Percentiles rank a stretch among this genome's conserved stretches.
These are phyloP conservation scores for Yamadazyma scolyti DNA, from an alignment of 805 yeast species.

Conservation along the genomic window DNA sequence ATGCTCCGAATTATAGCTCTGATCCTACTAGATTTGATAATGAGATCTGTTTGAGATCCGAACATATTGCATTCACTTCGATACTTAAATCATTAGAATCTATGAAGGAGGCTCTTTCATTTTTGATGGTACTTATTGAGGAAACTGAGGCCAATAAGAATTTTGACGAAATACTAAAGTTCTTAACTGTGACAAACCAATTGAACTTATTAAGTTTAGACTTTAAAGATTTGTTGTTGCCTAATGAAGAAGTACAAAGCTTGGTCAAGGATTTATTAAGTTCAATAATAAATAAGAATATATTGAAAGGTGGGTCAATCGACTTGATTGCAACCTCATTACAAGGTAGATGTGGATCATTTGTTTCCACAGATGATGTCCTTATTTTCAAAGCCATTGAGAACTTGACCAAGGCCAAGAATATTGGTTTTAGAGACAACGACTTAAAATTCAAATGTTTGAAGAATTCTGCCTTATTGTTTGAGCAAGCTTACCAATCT, in stretches of 20 bases:
- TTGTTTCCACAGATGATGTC: conserved; percentile 92
- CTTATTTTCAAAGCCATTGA: conserved; percentile 92
- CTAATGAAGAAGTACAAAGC: conserved; percentile 55
- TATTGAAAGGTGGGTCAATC: conserved; percentile 87
- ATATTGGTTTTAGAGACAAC: conserved; percentile 63
- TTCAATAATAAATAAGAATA: conserved; percentile 83
- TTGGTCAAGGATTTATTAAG: conserved; percentile 83
- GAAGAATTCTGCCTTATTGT: conserved; percentile 67
- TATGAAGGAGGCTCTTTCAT: conserved; percentile 87
- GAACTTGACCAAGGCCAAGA: conserved; percentile 81
- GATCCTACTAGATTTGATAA: conserved; percentile 48
- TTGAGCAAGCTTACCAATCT: conserved; percentile 76
- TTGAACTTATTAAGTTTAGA: conserved; percentile 60
- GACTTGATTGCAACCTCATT: conserved; percentile 83
- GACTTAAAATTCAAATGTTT: conserved; percentile 66
- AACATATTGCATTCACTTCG: conserved; percentile 81
- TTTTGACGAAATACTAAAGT: conserved; percentile 66
- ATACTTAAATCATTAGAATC: conserved; percentile 69
- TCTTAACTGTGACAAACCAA: conserved; percentile 65
- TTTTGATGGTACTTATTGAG: conserved; percentile 74
- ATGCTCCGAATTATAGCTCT: conserved; percentile 52
- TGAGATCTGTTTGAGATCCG: conserved; percentile 81
- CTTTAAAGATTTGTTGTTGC: conserved; percentile 76
- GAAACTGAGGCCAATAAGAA: conserved; percentile 50
- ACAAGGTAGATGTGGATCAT: conserved; percentile 91